Evolutionary conservation across 1,284 basidiomycete species (phyloP).

Genomic region (Boletus semigastroideus): DNA sequence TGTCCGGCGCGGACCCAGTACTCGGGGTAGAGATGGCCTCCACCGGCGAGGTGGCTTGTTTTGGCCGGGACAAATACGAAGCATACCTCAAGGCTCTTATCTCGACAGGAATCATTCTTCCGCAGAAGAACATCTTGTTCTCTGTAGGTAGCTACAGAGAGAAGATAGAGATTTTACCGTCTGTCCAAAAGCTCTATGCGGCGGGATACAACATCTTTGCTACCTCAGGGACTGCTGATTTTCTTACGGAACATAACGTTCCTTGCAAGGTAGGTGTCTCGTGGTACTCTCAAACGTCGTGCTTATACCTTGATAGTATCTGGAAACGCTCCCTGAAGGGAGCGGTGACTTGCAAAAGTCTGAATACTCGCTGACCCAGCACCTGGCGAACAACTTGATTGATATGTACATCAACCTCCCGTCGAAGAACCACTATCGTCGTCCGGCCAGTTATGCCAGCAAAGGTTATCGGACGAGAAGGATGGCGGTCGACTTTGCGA

Average conservation of each 20-base stretch:
- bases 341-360: slow-evolving; percentile 83
- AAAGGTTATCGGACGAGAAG: slow-evolving; percentile 97
- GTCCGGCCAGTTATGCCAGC: slow-evolving; percentile 95
- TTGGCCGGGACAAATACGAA: slow-evolving; percentile 97
- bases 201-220: slow-evolving; percentile 98
- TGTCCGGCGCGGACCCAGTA: slow-evolving; percentile 96
- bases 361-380: slow-evolving; percentile 93
- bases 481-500: slow-evolving; percentile 99
- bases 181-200: slow-evolving; percentile 93
- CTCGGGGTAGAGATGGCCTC: slow-evolving; percentile 99
- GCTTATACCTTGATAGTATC: slow-evolving; percentile 56
- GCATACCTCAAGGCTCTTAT: slow-evolving; percentile 97
- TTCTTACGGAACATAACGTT: slow-evolving; percentile 84
- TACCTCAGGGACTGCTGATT: slow-evolving; percentile 95
- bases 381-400: slow-evolving; percentile 93
- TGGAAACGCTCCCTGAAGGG: slow-evolving; percentile 83
- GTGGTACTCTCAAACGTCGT: background rate
- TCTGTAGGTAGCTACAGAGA: slow-evolving; percentile 97
- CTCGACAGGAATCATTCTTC: slow-evolving; percentile 91
- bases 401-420: slow-evolving; percentile 99
- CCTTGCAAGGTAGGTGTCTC: slow-evolving; percentile 69
- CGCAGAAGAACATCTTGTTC: slow-evolving; percentile 95
- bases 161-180: slow-evolving; percentile 95
- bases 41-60: slow-evolving; percentile 99
- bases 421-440: slow-evolving; percentile 96